Base-by-base conservation (phyloP, 352 stramenopile genomes). In the Phytophthora boehmeriae region DNA sequence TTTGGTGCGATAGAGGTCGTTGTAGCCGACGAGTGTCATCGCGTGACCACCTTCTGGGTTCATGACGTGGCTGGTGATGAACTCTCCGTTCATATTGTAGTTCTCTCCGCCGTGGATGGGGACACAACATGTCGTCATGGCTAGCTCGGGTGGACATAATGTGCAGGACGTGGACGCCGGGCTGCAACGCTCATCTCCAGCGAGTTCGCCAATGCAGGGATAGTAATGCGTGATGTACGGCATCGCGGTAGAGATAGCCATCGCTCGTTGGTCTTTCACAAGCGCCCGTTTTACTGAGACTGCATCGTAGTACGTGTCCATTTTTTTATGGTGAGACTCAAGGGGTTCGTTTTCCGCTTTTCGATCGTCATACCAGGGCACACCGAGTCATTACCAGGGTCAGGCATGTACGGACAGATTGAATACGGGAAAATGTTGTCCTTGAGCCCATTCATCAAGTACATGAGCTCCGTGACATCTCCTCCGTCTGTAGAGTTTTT, bases 1-100 rank as follows among this genome's bases (percentile, higher is more conserved):
- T 32, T 79, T 76, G 17, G 73, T 86, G 23, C 71, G 78, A 59
- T 75, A 89, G 19, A 84, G 52, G 30, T 90, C 81, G 53, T 88
- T 89, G 67, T 85, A 90, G 17, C 78, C 81, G 11, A 85, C 76
- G n/a, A 90, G 60, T 38, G 78, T 85, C 81, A 90, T 90, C 5
- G 72, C 81, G 47, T 90, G 81, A 2, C 78, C 78, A n/a, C 78
- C 78, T 27, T 88, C 78, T 5, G 66, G 38, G 3, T 41, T 68
- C 81, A 90, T 90, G 32, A 75, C 62, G 19, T 56, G 46, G 53
- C 73, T 77, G 22, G 76, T 74, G 55, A 90, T 76, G 54, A 86
- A 88, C 42, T 90, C 78, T 27, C 81, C 78, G 27, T 87, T 65
- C 78, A 89, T 86, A 69, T 85, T 88, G 63, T 84, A 82, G 65